Conservation (phyloP, 768 basidiomycete species). For the Trametes cinnabarina region DNA sequence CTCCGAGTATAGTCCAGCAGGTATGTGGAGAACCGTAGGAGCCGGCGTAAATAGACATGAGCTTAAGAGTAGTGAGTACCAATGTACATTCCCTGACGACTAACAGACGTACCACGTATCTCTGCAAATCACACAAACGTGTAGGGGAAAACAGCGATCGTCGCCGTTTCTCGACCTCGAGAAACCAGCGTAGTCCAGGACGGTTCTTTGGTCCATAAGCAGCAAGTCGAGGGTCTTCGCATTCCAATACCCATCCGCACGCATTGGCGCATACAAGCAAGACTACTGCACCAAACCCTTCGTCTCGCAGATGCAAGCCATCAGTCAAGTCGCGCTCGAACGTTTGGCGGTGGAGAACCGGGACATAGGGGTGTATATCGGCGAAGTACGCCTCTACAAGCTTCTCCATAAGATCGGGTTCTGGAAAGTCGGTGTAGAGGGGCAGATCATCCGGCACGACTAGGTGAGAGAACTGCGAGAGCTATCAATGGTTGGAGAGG, state of each 20-base stretch:
- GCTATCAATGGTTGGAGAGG: not conserved
- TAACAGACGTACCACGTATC: slow-evolving; percentile 1
- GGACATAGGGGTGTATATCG: slow-evolving; percentile 34
- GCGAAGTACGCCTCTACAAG: slow-evolving; percentile 47
- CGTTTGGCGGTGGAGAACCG: slow-evolving; percentile 43
- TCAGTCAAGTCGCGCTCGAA: slow-evolving; percentile 39
- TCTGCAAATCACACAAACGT: slow-evolving; percentile 14
- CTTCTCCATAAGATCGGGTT: slow-evolving; percentile 13
- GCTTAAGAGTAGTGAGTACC: not conserved
- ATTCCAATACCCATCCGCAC: slow-evolving; percentile 38
- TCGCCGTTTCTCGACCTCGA: slow-evolving; percentile 36
- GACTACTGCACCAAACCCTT: slow-evolving; percentile 48
- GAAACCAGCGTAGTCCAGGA: slow-evolving; percentile 45
- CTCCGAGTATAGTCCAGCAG: slow-evolving; percentile 33
- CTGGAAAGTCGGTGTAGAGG: slow-evolving; percentile 15
- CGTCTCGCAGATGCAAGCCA: slow-evolving; percentile 38
- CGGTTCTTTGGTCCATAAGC: slow-evolving; percentile 24
- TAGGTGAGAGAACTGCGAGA: not conserved
- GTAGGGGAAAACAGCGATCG: slow-evolving; percentile 27
- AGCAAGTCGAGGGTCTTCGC: slow-evolving; percentile 45
- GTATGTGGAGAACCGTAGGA: not conserved
- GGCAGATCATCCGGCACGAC: not conserved
- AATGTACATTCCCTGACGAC: too few relatives aligned
- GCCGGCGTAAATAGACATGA: slow-evolving; percentile 10
- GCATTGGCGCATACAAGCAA: slow-evolving; percentile 57